Conservation (phyloP, 2,329 filamentous ascomycete genomes). For the Pseudogymnoascus sp. region DNA sequence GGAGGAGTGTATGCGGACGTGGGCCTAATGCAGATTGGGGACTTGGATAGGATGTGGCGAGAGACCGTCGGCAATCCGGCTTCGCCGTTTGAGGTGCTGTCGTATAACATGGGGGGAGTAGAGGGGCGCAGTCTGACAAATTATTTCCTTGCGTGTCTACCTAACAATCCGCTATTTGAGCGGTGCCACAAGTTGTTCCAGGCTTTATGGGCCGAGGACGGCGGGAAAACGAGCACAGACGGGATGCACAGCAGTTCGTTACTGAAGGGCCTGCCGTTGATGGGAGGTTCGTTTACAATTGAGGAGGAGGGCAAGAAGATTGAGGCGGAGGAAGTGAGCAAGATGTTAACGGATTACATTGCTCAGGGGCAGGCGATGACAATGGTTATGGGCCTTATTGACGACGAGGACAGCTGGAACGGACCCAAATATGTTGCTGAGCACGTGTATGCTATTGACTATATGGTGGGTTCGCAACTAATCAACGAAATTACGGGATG, state of each 20-base stretch:
- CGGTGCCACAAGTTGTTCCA: conserved; percentile 44
- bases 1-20: conserved; percentile 54
- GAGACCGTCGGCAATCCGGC: conserved; percentile 39
- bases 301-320: conserved; percentile 29
- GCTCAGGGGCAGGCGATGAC: conserved; percentile 48
- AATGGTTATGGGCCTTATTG: conserved; percentile 45
- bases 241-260: conserved; percentile 44
- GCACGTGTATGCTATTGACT: conserved; percentile 44
- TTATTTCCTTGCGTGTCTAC: conserved; percentile 38
- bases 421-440: conserved; percentile 44
- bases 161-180: conserved; percentile 41
- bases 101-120: conserved; percentile 36
- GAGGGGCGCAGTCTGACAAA: conserved; percentile 37
- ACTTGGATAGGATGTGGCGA: conserved; percentile 47
- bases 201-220: conserved; percentile 41
- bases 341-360: conserved; percentile 48
- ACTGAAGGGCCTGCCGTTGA: conserved; percentile 38
- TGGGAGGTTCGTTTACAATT: conserved; percentile 24
- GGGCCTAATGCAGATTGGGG: conserved; percentile 49
- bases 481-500: conserved; percentile 47
- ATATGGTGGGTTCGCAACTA: conserved; percentile 43
- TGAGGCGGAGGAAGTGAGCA: conserved; percentile 34
- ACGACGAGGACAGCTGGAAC: conserved; percentile 45
- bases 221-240: conserved; percentile 41
- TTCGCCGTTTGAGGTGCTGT: conserved; percentile 42